Evolutionary conservation across 2,329 filamentous ascomycete genomes (phyloP).

Genomic region (Aspergillaceae sp.): DNA sequence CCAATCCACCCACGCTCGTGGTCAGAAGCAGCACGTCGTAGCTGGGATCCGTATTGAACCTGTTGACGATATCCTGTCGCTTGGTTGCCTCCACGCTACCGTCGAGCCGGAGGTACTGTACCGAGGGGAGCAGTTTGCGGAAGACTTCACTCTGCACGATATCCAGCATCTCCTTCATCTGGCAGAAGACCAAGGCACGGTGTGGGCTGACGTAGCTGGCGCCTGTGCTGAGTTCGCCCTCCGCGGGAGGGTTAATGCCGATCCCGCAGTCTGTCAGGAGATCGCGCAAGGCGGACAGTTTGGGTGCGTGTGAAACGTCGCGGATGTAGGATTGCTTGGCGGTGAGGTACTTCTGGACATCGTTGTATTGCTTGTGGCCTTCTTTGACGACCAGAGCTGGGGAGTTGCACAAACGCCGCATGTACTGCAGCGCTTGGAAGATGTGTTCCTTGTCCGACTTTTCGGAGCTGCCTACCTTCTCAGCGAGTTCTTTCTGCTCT

Average conservation of each 20-base stretch:
- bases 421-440: conserved; percentile 97
- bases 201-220: conserved; percentile 87
- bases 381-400: conserved; percentile 94
- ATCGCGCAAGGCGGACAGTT: conserved; percentile 81
- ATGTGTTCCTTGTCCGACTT: conserved; percentile 97
- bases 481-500: conserved; percentile 77
- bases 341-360: conserved; percentile 71
- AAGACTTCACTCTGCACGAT: conserved; percentile 95
- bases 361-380: conserved; percentile 79
- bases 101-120: conserved; percentile 90
- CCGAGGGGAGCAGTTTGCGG: conserved; percentile 79
- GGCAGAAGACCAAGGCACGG: conserved; percentile 92
- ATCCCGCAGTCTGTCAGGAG: conserved; percentile 98
- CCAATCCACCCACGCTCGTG: conserved; percentile 88
- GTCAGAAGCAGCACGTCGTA: conserved; percentile 92
- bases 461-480: conserved; percentile 74
- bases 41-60: conserved; percentile 94
- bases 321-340: conserved; percentile 73
- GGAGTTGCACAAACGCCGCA: conserved; percentile 98
- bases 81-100: conserved; percentile 86
- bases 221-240: conserved; percentile 49
- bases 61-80: conserved; percentile 95
- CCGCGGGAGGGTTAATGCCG: conserved; percentile 56
- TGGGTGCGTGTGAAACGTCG: conserved; percentile 82
- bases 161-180: conserved; percentile 99